Base-by-base conservation (phyloP, 192 early-diverging fungal genomes). In the Podila verticillata region DNA sequence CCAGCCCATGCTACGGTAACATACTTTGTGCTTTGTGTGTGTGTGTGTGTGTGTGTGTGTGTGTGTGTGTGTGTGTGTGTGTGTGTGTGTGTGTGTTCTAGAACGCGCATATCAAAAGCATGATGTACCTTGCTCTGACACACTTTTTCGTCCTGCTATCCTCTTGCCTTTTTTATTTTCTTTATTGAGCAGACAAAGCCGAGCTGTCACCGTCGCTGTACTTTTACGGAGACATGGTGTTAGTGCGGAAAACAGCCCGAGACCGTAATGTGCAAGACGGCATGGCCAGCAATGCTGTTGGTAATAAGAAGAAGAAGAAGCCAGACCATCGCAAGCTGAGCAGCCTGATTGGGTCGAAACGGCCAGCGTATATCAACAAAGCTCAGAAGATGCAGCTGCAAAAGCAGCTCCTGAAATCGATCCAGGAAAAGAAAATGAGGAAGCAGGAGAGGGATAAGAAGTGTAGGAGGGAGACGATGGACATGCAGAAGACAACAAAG, bases 191-290 rank as follows among this genome's bases (percentile, higher is more conserved):
- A 79, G 75, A 65, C 34, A 66, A 63, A 29, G 63, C 51, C 9
- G 10, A 35, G 35, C 36, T 72, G 34, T 79, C 75, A 0, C 75
- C 74, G 5, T 61, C 75, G n/a, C 58, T 72, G 19, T 79, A 79
- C 56, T 79, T 79, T 67, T 79, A 71, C 57, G 69, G 75, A 47
- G 75, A 79, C 32, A 29, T 79, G 6, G 57, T 61, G 49, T 36
- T 79, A 10, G 63, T 79, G 13, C 69, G 69, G 7, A 48, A 49
- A 12, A 22, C 26, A 44, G 34, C 26, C 7, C 74, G 74, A 7
- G 74, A 77, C 36, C 68, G 75, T 7, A 39, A 79, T 30, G 30
- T 59, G 19, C 24, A 48, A 29, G 36, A 72, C 17, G 48, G 10
- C 8, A 8, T 10, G 24, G 26, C 8, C 20, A 26, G 51, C 24